phyloP scores from a whole-genome alignment of 805 yeast genomes.

The Millerozyma miso region DNA sequence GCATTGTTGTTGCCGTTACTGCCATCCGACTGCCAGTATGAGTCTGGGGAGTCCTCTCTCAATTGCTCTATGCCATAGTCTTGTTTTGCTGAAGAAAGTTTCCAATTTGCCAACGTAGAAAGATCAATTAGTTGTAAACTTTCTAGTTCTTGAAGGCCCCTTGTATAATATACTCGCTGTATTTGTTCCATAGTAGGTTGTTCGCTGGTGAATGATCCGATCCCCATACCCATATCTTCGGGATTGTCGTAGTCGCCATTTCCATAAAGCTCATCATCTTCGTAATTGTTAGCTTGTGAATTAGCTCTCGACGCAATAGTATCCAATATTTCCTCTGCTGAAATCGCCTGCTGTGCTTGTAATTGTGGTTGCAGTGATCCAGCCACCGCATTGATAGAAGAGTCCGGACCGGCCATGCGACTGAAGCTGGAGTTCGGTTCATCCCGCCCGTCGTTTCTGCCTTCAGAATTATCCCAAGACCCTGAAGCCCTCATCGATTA shows the following conservation, averaged over 20 bases:
- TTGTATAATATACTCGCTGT: conserved; percentile 34
- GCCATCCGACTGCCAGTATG: conserved; percentile 96
- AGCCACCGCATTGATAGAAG: conserved; percentile 6
- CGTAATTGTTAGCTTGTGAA: conserved; percentile 2
- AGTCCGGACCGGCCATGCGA: background rate
- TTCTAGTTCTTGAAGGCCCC: conserved; percentile 56
- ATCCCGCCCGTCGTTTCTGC: background rate
- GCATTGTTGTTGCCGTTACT: conserved; percentile 28
- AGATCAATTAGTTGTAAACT: conserved; percentile 62
- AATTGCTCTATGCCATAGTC: conserved; percentile 72
- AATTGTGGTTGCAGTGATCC: conserved; percentile 19
- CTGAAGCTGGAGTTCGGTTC: conserved; percentile 5
- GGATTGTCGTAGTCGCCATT: conserved; percentile 10
- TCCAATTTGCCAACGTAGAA: conserved; percentile 81
- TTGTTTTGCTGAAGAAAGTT: conserved; percentile 67
- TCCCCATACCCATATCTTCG: conserved; percentile 12
- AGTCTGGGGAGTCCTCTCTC: conserved; percentile 64
- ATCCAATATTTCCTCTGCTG: conserved; percentile 27
- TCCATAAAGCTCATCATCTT: conserved; percentile 8
- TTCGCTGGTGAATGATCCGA: conserved; percentile 11
- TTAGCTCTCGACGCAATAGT: conserved; percentile 20
- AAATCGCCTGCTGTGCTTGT: conserved; percentile 24
- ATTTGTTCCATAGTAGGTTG: conserved; percentile 39
- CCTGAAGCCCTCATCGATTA: background rate
- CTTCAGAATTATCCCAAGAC: conserved; percentile 1